phyloP scores from a whole-genome alignment of 768 basidiomycete species.

The Pholiota conissans region DNA sequence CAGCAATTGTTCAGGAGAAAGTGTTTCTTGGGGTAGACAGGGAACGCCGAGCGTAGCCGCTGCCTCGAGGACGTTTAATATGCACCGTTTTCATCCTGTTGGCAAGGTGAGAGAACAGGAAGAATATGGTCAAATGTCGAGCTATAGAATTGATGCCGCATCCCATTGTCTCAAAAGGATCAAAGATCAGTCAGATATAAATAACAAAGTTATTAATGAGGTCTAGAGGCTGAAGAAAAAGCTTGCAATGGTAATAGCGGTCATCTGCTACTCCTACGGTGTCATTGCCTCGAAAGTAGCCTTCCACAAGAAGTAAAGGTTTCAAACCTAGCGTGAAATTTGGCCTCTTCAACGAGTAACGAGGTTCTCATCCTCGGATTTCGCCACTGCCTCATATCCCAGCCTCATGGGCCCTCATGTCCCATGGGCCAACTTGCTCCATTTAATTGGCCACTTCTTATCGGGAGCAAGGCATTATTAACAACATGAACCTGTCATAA shows the following conservation, averaged over 20 bases:
- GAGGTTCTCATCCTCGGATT: not conserved
- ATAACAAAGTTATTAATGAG: not conserved
- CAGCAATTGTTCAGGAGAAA: not conserved
- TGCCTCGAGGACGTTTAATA: not conserved
- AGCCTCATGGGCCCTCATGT: not conserved
- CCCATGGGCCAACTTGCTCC: no score
- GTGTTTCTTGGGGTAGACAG: not conserved
- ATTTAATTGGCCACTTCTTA: not conserved
- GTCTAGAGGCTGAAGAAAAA: not conserved
- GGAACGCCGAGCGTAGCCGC: not conserved
- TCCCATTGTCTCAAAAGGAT: not conserved
- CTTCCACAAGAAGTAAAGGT: not conserved
- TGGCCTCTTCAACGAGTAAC: not conserved
- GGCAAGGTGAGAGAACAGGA: constrained; percentile 6
- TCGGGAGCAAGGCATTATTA: not conserved
- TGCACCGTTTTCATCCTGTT: not conserved
- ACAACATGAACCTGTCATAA: not conserved
- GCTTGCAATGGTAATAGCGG: not conserved
- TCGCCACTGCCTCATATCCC: not conserved
- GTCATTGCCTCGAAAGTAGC: not conserved
- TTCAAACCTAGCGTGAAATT: not conserved
- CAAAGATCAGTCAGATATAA: not conserved
- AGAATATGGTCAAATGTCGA: constrained; percentile 4
- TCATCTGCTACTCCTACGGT: not conserved
- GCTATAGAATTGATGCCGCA: constrained; percentile 2